These are phyloP conservation scores for Rozella allomycis DNA, from an alignment of 371 early-diverging fungal genomes.

Conservation along the genomic window DNA sequence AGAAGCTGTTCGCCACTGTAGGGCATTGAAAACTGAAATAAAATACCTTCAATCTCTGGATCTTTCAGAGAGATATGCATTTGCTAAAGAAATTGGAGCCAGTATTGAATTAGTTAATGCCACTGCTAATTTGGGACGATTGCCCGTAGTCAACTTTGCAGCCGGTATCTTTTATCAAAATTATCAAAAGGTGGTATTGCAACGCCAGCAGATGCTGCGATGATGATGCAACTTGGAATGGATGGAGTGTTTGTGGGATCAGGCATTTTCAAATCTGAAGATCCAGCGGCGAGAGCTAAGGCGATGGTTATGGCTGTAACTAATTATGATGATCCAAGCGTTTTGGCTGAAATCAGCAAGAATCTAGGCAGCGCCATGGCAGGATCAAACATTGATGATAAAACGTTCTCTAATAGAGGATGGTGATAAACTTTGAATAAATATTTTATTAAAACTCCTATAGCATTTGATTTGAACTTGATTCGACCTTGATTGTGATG, in stretches of 20 bases:
- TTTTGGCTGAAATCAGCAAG: conserved; percentile 71
- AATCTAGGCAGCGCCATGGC: conserved; percentile 62
- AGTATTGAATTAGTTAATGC: conserved; percentile 71
- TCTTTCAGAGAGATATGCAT: conserved; percentile 36
- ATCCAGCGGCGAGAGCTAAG: conserved; percentile 82
- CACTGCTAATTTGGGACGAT: conserved; percentile 61
- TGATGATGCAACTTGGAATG: conserved; percentile 62
- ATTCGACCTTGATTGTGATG: no score
- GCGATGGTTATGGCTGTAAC: conserved; percentile 93
- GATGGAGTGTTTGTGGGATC: conserved; percentile 72
- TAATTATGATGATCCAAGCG: conserved; percentile 68
- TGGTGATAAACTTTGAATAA: no score
- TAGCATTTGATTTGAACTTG: no score
- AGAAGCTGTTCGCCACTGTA: conserved; percentile 83
- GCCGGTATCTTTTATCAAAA: no score
- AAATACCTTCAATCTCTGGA: conserved; percentile 25
- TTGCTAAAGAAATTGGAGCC: conserved; percentile 80
- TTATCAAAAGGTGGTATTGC: no score
- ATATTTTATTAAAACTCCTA: no score
- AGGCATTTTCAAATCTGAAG: conserved; percentile 58
- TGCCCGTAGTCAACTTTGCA: conserved; percentile 94
- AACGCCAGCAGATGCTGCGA: conserved; percentile 87
- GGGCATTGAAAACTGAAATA: conserved; percentile 65
- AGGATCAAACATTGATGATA: background rate
- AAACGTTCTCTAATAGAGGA: no score